Conservation (phyloP, 192 early-diverging fungal genomes). For the Irineochytrium annulatum region DNA sequence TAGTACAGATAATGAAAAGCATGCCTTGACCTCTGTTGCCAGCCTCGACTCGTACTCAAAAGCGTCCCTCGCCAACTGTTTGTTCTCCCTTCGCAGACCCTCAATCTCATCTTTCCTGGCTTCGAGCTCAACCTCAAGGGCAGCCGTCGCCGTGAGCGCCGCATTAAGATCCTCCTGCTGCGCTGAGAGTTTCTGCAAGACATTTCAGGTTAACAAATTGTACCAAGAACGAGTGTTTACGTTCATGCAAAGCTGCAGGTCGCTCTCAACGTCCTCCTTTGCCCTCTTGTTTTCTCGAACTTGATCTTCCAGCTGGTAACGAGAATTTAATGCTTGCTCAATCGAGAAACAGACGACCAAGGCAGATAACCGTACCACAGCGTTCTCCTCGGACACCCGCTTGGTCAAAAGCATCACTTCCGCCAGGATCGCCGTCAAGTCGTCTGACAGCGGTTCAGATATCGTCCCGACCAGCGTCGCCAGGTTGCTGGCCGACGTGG, state of each 20-base stretch:
- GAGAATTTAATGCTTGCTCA: neutral
- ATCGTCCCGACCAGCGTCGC: neutral
- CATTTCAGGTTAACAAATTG: neutral
- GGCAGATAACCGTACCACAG: neutral
- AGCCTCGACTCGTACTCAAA: neutral
- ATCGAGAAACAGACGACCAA: neutral
- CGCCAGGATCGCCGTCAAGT: neutral
- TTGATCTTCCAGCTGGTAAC: neutral
- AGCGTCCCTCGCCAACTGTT: neutral
- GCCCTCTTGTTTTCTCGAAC: neutral
- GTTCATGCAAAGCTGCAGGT: neutral
- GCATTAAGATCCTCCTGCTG: neutral
- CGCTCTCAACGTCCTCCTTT: neutral
- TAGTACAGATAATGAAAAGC: neutral
- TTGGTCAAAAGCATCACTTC: neutral
- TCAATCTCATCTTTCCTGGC: neutral
- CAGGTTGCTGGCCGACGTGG: neutral
- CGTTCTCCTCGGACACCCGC: neutral
- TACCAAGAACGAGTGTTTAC: neutral
- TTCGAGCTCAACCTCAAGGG: neutral
- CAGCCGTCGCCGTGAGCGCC: neutral
- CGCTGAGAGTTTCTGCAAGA: neutral
- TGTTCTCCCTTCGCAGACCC: neutral
- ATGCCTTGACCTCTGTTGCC: neutral
- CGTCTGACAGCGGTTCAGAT: neutral